These are phyloP conservation scores for Exophiala sideris DNA, from an alignment of 2,329 filamentous ascomycete species.

Conservation along the genomic window DNA sequence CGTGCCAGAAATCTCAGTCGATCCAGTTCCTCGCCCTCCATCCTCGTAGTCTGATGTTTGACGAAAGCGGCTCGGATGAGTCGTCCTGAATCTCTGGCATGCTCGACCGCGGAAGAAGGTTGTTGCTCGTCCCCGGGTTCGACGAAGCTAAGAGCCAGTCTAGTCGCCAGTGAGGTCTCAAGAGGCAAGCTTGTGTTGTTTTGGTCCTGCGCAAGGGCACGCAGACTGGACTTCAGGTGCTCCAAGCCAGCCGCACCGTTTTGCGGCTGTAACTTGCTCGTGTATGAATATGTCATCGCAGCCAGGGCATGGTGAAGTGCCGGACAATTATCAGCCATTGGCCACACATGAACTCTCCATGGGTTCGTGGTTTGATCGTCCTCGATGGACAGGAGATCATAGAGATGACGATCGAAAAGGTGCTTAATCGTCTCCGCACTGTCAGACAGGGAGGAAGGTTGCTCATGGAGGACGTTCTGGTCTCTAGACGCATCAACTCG, in stretches of 20 bases:
- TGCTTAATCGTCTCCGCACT: not conserved
- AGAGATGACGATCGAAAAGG: constrained; percentile 2
- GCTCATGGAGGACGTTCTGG: not conserved
- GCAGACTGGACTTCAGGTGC: not conserved
- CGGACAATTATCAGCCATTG: constrained; percentile 1
- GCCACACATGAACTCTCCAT: constrained; percentile 2
- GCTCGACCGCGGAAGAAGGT: not conserved
- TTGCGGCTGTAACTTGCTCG: not conserved
- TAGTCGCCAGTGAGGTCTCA: not conserved
- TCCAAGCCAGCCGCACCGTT: not conserved
- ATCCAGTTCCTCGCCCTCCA: not conserved
- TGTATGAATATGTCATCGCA: constrained; percentile 1
- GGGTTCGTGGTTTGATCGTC: constrained; percentile 4
- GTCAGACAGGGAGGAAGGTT: not conserved
- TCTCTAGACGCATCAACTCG: not conserved
- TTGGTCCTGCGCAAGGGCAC: not conserved
- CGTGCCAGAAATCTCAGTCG: constrained; percentile 60
- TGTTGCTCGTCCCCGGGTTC: not conserved
- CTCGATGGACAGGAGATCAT: constrained; percentile 5
- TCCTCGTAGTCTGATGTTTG: constrained; percentile 37
- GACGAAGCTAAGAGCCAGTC: constrained; percentile 2
- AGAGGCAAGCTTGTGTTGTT: not conserved
- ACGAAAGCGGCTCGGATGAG: constrained; percentile 18
- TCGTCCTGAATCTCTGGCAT: not conserved
- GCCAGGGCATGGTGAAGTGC: constrained; percentile 3